Base-by-base conservation (phyloP, 2,329 filamentous ascomycete genomes). In the Periconia sp. region DNA sequence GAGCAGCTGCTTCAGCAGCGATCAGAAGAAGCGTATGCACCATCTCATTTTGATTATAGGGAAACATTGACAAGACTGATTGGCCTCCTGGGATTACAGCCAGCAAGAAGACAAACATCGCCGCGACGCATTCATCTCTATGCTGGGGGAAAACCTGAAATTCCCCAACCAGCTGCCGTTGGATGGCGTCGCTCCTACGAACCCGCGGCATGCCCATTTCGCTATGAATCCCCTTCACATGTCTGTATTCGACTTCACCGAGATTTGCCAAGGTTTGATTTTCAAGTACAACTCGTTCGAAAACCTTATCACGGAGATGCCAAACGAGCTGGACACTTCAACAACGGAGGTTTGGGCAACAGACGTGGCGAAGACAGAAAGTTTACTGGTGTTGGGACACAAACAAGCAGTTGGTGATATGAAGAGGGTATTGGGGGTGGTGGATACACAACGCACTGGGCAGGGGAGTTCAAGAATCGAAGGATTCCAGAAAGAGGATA, bases 361-460 rank as follows among this genome's bases (percentile, higher is more conserved):
- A 10, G 66, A 71, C 13, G 45, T 72, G 15, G 44, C 62, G 10
- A 55, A 67, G 8, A 59, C 58, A 7, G 60, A 64, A 37, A 58
- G 49, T 18, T 41, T 61, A 18, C 52, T 74, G 27, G 62, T 49
- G n/a, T 45, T 65, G 20, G 66, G 68, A 17, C 62, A 70, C 8
- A 63, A 61, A 45, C 60, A 57, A n/a, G 69, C 70, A 20, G 19
- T 65, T 49, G 62, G 56, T 20, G 64, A 68, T 40, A 60, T 71
- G 17, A 64, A 60, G 56, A 71, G 62, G 45, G 58, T 70, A 15
- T 45, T 74, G 20, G 63, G 62, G 11, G 57, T 52, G 11, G 57
- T 52, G 41, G 53, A 59, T 37, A 43, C 49, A 3, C 43, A 35
- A 48, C 54, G 31, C 11, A 51, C 48, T 8, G 54, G 50, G 33